Percentiles rank a stretch among this genome's conserved stretches.
Conservation (phyloP, 306 rosid species). For the Cajanus cajan region DNA sequence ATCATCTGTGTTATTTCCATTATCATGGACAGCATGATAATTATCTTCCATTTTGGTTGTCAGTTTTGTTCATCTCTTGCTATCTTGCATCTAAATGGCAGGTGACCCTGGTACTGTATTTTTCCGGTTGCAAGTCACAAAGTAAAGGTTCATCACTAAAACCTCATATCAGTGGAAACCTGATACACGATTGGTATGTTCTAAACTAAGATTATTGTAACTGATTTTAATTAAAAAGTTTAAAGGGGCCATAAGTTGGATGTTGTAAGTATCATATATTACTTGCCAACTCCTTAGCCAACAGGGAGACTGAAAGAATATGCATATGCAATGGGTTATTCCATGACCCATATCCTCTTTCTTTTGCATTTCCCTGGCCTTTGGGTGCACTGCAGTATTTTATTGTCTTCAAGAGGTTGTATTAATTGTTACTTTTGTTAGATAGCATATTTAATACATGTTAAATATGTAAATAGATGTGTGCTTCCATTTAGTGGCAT, state of each 20-base stretch:
- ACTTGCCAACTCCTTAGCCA: conserved; percentile 3
- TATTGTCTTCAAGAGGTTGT: conserved; percentile 6
- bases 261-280: not conserved
- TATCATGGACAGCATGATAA: not conserved
- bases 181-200: conserved; percentile 81
- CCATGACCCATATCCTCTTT: conserved; percentile 10
- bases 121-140: conserved; percentile 67
- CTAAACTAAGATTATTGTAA: conserved; percentile 22
- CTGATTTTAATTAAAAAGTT: not conserved
- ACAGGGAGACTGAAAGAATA: not conserved
- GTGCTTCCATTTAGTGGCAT: not conserved
- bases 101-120: conserved; percentile 65
- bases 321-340: not conserved
- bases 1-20: not conserved
- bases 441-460: not conserved
- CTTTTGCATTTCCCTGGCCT: conserved; percentile 12
- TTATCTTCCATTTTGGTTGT: conserved; percentile 5
- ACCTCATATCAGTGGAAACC: conserved; percentile 68
- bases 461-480: not conserved
- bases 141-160: conserved; percentile 73
- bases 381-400: conserved; percentile 4
- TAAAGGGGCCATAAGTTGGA: not conserved
- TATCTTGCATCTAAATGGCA: conserved; percentile 40
- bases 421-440: not conserved
- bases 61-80: conserved; percentile 23